Conservation (phyloP, 1,284 basidiomycete genomes). For the Trametes pubescens region DNA sequence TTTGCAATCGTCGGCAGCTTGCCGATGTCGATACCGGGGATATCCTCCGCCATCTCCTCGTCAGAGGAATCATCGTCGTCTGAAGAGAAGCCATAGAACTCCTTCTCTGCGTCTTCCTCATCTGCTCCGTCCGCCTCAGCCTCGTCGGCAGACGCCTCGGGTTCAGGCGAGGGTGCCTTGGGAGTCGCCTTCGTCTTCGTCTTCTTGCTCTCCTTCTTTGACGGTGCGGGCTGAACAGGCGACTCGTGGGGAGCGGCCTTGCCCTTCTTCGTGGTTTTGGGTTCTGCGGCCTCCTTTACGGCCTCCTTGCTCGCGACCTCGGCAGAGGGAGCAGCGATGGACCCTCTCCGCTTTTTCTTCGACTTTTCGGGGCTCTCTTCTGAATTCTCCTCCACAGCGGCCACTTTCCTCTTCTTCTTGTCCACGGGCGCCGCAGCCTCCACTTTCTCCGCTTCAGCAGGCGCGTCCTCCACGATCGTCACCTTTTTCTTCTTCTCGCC, state of each 20-base stretch:
- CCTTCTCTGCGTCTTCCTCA: slow-evolving; percentile 41
- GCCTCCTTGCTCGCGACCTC: slow-evolving; percentile 6
- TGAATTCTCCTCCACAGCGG: slow-evolving; percentile 9
- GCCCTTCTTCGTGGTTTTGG: slow-evolving; percentile 15
- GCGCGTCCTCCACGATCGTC: slow-evolving; percentile 11
- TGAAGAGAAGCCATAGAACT: slow-evolving; percentile 78
- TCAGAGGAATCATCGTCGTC: slow-evolving; percentile 85
- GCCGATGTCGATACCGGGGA: slow-evolving; percentile 65
- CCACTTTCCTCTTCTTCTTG: slow-evolving; percentile 27
- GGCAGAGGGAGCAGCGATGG: not conserved
- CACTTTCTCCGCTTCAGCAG: slow-evolving; percentile 12
- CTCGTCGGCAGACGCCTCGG: slow-evolving; percentile 17
- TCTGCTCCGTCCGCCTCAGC: slow-evolving; percentile 26
- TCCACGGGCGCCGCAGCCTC: slow-evolving; percentile 9
- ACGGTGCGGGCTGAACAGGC: not conserved
- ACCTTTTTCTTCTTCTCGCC: slow-evolving; percentile 20
- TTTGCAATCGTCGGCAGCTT: slow-evolving; percentile 86
- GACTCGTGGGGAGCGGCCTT: slow-evolving; percentile 5
- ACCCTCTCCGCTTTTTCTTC: slow-evolving; percentile 25
- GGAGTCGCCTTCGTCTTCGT: slow-evolving; percentile 11
- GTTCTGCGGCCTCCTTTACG: not conserved
- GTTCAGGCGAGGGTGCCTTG: slow-evolving; percentile 15
- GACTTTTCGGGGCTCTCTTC: slow-evolving; percentile 17
- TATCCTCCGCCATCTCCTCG: slow-evolving; percentile 67
- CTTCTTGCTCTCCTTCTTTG: slow-evolving; percentile 21